phyloP scores from a whole-genome alignment of 331 rosid genomes.

The Prunus yedoensis region DNA sequence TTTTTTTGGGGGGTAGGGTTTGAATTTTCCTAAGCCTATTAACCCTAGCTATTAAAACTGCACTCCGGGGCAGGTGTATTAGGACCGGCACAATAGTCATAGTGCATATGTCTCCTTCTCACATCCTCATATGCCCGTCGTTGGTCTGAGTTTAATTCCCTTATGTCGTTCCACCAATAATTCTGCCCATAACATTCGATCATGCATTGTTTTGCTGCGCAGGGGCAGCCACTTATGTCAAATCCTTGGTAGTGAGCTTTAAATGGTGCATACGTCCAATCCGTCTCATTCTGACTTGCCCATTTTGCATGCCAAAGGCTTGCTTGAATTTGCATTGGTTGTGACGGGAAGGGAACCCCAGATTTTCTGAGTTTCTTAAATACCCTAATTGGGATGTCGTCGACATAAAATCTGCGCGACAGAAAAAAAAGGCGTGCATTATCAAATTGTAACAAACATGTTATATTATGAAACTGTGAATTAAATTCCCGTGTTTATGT shows the following conservation, averaged over 20 bases:
- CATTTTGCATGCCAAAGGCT: slow-evolving; percentile 56
- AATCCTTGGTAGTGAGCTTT: slow-evolving; percentile 50
- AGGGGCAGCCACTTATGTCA: slow-evolving; percentile 36
- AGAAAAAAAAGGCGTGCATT: too few species aligned
- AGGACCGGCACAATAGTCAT: slow-evolving; percentile 51
- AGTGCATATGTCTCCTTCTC: slow-evolving; percentile 22
- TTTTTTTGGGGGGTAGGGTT: too few species aligned
- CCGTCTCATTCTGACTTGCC: slow-evolving; percentile 49
- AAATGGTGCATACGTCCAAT: slow-evolving; percentile 57
- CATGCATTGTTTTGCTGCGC: not conserved
- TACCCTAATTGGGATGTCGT: slow-evolving; percentile 48
- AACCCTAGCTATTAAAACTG: not conserved
- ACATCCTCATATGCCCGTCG: slow-evolving; percentile 31
- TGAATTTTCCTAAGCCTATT: too few species aligned
- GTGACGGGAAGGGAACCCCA: slow-evolving; percentile 35
- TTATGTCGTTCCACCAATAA: slow-evolving; percentile 41
- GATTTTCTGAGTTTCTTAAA: slow-evolving; percentile 31
- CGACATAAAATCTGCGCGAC: slow-evolving; percentile 41
- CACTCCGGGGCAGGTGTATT: slow-evolving; percentile 51
- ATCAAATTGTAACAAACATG: too few species aligned
- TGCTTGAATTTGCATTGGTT: slow-evolving; percentile 43
- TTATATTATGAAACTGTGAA: not conserved
- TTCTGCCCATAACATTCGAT: slow-evolving; percentile 27
- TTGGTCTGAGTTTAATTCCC: slow-evolving; percentile 24
- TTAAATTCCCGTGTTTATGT: not conserved